Evolutionary conservation across 805 yeast species (phyloP).

Genomic region (Saccharomyces eubayanus): DNA sequence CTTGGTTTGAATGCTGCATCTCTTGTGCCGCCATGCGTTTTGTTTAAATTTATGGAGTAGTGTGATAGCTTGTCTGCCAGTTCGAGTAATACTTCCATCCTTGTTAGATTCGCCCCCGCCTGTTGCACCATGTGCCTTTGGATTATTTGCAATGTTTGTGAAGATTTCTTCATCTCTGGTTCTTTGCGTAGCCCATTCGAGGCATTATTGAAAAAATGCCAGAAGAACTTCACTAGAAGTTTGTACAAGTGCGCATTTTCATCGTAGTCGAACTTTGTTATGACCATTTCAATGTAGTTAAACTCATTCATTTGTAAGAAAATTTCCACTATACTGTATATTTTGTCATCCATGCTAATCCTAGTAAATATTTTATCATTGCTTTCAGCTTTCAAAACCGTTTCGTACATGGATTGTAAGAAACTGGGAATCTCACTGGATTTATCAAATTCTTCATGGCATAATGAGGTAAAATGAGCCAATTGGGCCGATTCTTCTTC

Average conservation of each 20-base stretch:
- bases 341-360: slow-evolving; percentile 8
- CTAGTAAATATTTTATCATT: slow-evolving; percentile 12
- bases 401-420: background rate
- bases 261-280: background rate
- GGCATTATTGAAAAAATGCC: slow-evolving; percentile 38
- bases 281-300: slow-evolving; percentile 1
- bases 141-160: slow-evolving; percentile 20
- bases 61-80: slow-evolving; percentile 26
- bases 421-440: background rate
- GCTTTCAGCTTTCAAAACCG: slow-evolving; percentile 2
- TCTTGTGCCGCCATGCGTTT: slow-evolving; percentile 1
- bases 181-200: slow-evolving; percentile 34
- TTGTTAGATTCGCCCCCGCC: background rate
- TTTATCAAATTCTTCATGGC: slow-evolving; percentile 5
- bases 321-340: slow-evolving; percentile 20
- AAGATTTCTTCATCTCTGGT: slow-evolving; percentile 35
- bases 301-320: slow-evolving; percentile 26
- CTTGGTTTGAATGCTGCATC: slow-evolving; percentile 35
- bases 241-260: slow-evolving; percentile 1
- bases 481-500: slow-evolving; percentile 19
- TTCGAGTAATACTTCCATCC: slow-evolving; percentile 17
- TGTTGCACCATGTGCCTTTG: background rate
- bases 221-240: slow-evolving; percentile 28
- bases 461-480: slow-evolving; percentile 17
- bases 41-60: slow-evolving; percentile 27